phyloP scores from a whole-genome alignment of 768 basidiomycete genomes.

The Hygrocybe punicea region DNA sequence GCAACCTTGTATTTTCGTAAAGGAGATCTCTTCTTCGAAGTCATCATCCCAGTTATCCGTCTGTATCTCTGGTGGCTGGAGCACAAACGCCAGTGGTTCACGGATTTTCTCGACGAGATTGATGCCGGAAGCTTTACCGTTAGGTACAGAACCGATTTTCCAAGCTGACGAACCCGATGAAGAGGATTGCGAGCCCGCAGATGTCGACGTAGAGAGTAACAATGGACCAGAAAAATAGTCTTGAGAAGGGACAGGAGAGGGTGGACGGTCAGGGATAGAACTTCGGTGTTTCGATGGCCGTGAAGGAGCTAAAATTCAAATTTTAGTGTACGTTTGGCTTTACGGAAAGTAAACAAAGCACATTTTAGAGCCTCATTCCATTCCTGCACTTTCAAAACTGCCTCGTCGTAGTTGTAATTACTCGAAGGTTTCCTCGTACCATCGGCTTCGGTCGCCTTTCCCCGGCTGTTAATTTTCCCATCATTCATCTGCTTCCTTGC shows the following conservation, averaged over 20 bases:
- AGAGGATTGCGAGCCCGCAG: conserved; percentile 31
- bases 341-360: conserved; percentile 31
- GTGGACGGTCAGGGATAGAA: conserved; percentile 33
- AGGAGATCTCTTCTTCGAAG: conserved; percentile 90
- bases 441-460: conserved; percentile 36
- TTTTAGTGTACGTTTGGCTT: conserved; percentile 8
- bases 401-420: conserved; percentile 91
- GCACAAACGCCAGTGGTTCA: conserved; percentile 60
- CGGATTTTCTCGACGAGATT: conserved; percentile 46
- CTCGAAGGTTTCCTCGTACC: conserved; percentile 47
- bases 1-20: conserved; percentile 73
- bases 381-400: conserved; percentile 91
- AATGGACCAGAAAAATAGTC: conserved; percentile 23
- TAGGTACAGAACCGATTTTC: conserved; percentile 34
- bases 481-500: conserved; percentile 69
- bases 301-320: conserved; percentile 55
- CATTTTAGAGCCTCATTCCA: conserved; percentile 98
- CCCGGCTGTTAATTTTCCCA: conserved; percentile 32
- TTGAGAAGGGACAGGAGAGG: conserved; percentile 8
- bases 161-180: conserved; percentile 32
- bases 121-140: conserved; percentile 34
- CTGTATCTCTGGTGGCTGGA: conserved; percentile 78
- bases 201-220: conserved; percentile 32
- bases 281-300: conserved; percentile 65
- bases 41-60: conserved; percentile 99